Conservation (phyloP, 1,284 basidiomycete genomes). For the Melampsora americana region DNA sequence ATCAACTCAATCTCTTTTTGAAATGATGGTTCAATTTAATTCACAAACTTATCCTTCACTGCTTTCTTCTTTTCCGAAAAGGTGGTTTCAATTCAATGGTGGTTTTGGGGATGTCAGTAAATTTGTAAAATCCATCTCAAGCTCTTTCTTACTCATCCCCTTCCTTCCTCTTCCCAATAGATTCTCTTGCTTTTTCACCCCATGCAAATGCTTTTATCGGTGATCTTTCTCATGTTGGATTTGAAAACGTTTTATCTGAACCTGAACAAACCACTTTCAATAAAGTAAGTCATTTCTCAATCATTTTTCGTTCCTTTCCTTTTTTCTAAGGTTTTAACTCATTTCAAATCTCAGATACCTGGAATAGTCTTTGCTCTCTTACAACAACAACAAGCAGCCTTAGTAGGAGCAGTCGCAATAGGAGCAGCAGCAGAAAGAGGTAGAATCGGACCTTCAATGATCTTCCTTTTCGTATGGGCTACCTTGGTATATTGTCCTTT, state of each 20-base stretch:
- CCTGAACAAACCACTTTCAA: constrained; percentile 67
- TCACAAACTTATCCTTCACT: background rate
- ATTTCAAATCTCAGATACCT: constrained; percentile 20
- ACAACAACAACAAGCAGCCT: constrained; percentile 55
- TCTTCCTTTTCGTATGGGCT: constrained; percentile 82
- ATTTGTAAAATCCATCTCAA: background rate
- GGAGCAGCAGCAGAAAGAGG: constrained; percentile 78
- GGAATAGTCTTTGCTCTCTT: constrained; percentile 28
- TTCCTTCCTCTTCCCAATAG: constrained; percentile 25
- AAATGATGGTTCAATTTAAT: background rate
- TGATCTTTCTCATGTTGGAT: constrained; percentile 63
- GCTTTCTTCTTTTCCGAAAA: constrained; percentile 59
- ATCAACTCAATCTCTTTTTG: background rate
- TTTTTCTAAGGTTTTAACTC: background rate
- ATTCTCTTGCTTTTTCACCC: constrained; percentile 59
- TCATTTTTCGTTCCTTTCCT: too few species aligned
- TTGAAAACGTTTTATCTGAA: constrained; percentile 67
- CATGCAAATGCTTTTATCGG: constrained; percentile 65
- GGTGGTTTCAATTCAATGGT: constrained; percentile 68
- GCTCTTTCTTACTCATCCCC: background rate
- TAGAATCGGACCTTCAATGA: constrained; percentile 77
- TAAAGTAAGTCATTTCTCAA: constrained; percentile 56
- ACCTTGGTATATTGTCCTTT: constrained; percentile 75
- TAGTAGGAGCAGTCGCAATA: constrained; percentile 60
- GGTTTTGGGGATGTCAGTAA: constrained; percentile 53